phyloP scores from a whole-genome alignment of 164 flowering plant genomes.

The Aristolochia californica region DNA sequence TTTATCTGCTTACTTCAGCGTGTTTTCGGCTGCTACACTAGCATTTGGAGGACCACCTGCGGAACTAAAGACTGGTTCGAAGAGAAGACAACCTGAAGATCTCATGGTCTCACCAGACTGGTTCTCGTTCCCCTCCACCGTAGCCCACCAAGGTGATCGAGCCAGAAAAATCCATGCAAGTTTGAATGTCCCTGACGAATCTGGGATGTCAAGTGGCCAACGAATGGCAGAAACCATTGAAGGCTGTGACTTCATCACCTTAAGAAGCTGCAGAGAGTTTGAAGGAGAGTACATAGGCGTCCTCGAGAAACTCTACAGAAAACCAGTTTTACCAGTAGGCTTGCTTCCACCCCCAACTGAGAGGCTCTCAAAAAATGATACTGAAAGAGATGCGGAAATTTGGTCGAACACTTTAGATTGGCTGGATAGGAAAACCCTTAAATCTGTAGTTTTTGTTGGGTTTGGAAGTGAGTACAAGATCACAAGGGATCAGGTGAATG shows the following conservation, averaged over 20 bases:
- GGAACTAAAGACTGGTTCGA: not conserved
- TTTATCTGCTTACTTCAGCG: slow-evolving; percentile 11
- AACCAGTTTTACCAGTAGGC: slow-evolving; percentile 47
- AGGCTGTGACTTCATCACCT: slow-evolving; percentile 25
- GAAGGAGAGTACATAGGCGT: slow-evolving; percentile 45
- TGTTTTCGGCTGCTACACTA: slow-evolving; percentile 8
- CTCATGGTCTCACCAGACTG: slow-evolving; percentile 24
- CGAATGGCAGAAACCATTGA: slow-evolving; percentile 17
- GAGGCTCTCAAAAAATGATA: not conserved
- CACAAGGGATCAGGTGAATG: slow-evolving; percentile 19
- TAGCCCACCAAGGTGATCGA: slow-evolving; percentile 13
- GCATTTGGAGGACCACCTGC: slow-evolving; percentile 12
- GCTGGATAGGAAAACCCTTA: slow-evolving; percentile 23
- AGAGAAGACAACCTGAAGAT: slow-evolving; percentile 10
- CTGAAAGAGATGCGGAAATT: not conserved
- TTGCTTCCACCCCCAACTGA: slow-evolving; percentile 26
- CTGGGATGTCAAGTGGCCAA: slow-evolving; percentile 20
- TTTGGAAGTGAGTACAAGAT: slow-evolving; percentile 44
- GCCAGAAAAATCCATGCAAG: not conserved
- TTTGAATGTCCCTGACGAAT: slow-evolving; percentile 1
- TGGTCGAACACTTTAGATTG: slow-evolving; percentile 29
- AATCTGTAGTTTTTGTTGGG: slow-evolving; percentile 41
- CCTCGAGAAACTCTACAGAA: slow-evolving; percentile 22
- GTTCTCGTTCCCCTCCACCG: slow-evolving; percentile 22
- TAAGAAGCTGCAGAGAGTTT: slow-evolving; percentile 39